A percentile compares a stretch with the other conserved stretches of the same genome.
phyloP scores from a whole-genome alignment of 177 flowering plant genomes.

The Vitis hybrid region DNA sequence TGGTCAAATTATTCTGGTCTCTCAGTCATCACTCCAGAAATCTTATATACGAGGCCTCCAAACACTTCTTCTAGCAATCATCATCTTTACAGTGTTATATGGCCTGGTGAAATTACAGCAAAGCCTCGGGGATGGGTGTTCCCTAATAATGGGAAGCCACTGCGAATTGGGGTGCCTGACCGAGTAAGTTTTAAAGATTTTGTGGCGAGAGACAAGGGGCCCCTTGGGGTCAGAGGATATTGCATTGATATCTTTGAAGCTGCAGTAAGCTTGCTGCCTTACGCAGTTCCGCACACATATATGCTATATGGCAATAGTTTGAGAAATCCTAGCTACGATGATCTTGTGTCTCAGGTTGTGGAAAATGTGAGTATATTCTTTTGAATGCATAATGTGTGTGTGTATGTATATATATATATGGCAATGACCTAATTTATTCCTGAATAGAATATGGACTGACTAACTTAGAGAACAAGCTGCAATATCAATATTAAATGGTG shows the following conservation, averaged over 20 bases:
- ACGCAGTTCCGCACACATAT: slow-evolving; percentile 73
- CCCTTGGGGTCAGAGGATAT: slow-evolving; percentile 67
- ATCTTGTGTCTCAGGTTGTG: slow-evolving; percentile 58
- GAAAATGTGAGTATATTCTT: slow-evolving; percentile 59
- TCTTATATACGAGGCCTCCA: slow-evolving; percentile 44
- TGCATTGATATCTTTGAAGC: slow-evolving; percentile 94
- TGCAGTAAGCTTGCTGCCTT: slow-evolving; percentile 74
- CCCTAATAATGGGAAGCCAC: slow-evolving; percentile 72
- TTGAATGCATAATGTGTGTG: neutral
- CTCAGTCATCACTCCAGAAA: slow-evolving; percentile 61
- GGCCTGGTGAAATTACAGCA: slow-evolving; percentile 65
- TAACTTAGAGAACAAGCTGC: neutral
- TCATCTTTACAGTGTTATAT: slow-evolving; percentile 51
- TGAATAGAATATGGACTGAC: neutral
- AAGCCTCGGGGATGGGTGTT: slow-evolving; percentile 85
- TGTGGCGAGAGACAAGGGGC: slow-evolving; percentile 48
- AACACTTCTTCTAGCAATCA: slow-evolving; percentile 47
- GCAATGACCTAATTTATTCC: neutral
- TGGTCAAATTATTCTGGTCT: slow-evolving; percentile 81
- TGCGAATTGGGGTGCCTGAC: slow-evolving; percentile 69
- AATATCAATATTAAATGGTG: neutral
- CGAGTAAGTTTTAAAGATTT: slow-evolving; percentile 62
- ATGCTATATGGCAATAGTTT: slow-evolving; percentile 68
- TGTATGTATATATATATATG: neutral
- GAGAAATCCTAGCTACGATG: slow-evolving; percentile 57